phyloP scores from a whole-genome alignment of 2,329 filamentous ascomycete species.

The Helicocarpus griseus region DNA sequence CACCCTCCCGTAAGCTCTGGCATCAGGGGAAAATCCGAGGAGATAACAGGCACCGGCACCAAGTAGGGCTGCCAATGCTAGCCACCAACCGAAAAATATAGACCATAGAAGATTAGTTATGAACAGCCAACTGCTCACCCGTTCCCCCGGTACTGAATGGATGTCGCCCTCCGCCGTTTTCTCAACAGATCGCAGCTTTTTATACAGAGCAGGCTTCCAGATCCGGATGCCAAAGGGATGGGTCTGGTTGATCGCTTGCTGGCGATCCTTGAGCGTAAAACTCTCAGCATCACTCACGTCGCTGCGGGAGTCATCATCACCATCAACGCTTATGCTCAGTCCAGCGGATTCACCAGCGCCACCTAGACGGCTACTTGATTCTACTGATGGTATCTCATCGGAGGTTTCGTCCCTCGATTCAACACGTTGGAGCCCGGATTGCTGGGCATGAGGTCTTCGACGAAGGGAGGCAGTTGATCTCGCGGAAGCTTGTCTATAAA shows the following conservation, averaged over 20 bases:
- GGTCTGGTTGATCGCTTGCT: slow-evolving; percentile 96
- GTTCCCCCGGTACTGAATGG: slow-evolving; percentile 82
- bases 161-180: slow-evolving; percentile 95
- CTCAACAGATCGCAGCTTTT: slow-evolving; percentile 92
- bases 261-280: slow-evolving; percentile 93
- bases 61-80: slow-evolving; percentile 63
- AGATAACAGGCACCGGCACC: slow-evolving; percentile 71
- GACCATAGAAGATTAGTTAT: slow-evolving; percentile 90
- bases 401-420: slow-evolving; percentile 30
- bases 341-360: slow-evolving; percentile 31
- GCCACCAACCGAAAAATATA: slow-evolving; percentile 90
- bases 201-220: slow-evolving; percentile 98
- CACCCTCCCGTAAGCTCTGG: slow-evolving; percentile 73
- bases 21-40: slow-evolving; percentile 69
- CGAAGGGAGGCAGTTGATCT: slow-evolving; percentile 31
- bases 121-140: slow-evolving; percentile 73
- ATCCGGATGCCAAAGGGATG: slow-evolving; percentile 98
- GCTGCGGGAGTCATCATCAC: slow-evolving; percentile 56
- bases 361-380: slow-evolving; percentile 21
- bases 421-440: slow-evolving; percentile 24
- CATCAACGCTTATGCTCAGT: slow-evolving; percentile 39
- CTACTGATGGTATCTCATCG: slow-evolving; percentile 28
- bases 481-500: slow-evolving; percentile 10
- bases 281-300: slow-evolving; percentile 87
- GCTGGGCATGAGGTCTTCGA: slow-evolving; percentile 26